Base-by-base conservation (phyloP, 176 grass and related monocot species). In the Tuctoria greenei region DNA sequence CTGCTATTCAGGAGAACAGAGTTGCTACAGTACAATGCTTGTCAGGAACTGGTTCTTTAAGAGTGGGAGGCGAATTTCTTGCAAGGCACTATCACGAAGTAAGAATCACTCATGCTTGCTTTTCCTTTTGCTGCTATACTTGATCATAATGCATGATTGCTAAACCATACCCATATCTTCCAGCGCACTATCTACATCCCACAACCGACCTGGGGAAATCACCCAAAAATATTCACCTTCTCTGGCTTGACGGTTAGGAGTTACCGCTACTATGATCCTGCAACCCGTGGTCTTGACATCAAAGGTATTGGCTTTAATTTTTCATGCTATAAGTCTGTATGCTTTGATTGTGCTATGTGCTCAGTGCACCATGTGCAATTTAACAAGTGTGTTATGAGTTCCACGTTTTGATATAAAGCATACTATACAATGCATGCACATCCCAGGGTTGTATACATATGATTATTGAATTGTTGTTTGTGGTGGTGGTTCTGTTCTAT, bases 61-160 rank as follows among this genome's bases (percentile, higher is more conserved):
- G 96, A 50, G 96, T 99, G 44, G 96, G 96, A 46, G 85, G 80
- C 28, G 96, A 99, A 79, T 99, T 99, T 88, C 92, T 99, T 81
- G 96, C 89, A 64, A 99, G 85, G 50, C 96, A 99, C 81, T 92
- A 99, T 74, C 80, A 90, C 78, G 89, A 99, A 81, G 96, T 99
- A 78, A 59, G 8, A 69, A 64, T 15, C 70, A 61, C 56, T 28
- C 26, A 14, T 79, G 13, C 37, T 9, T 64, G 18, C 35, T 76
- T 58, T 46, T 17, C 47, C 2, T 52, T 70, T 38, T 21, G 6
- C 5, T 58, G 36, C 46, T 70, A 76, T 7, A 45, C 26, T 58
- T 7, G 15, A 76, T 39, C 71, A 20, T 71, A 44, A 25, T 14
- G 37, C 46, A 5, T 65, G 14, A 66, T 79, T 63, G 27, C 51